Evolutionary conservation across 371 early-diverging fungal species (phyloP).

Genomic region (Mortierella sp.): DNA sequence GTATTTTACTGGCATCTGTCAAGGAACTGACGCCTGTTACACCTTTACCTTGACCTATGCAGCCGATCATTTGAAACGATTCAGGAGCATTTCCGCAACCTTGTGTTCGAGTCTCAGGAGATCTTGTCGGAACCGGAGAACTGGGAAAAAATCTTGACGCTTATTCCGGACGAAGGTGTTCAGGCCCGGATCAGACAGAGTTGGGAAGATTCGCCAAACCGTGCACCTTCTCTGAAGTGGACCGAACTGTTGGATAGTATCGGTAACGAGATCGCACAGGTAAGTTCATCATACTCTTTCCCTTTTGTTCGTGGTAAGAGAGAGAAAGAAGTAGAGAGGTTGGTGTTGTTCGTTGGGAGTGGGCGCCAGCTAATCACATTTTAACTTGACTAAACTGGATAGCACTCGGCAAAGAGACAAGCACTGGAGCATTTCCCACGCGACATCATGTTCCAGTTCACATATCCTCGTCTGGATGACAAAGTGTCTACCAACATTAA

Average conservation of each 20-base stretch:
- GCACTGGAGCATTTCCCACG: constrained; percentile 52
- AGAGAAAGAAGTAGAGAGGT: constrained; percentile 1
- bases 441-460: constrained; percentile 89
- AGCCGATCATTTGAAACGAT: constrained; percentile 75
- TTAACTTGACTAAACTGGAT: neutral
- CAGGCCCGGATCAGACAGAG: constrained; percentile 61
- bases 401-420: constrained; percentile 18
- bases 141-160: constrained; percentile 80
- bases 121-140: constrained; percentile 71
- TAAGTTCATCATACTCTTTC: constrained; percentile 6
- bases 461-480: constrained; percentile 96
- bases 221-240: constrained; percentile 73
- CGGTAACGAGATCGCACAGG: constrained; percentile 24
- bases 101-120: constrained; percentile 80
- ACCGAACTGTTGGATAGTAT: constrained; percentile 60
- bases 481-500: constrained; percentile 93
- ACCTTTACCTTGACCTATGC: constrained; percentile 32
- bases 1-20: too few relatives aligned
- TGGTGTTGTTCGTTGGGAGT: neutral
- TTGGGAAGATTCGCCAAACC: constrained; percentile 65
- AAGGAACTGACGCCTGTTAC: neutral
- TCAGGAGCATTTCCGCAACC: constrained; percentile 73
- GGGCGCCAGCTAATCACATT: constrained; percentile 4
- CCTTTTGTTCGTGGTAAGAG: neutral
- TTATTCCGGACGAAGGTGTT: constrained; percentile 82